phyloP scores from a whole-genome alignment of 768 basidiomycete genomes.

The Pleurotus eryngii region DNA sequence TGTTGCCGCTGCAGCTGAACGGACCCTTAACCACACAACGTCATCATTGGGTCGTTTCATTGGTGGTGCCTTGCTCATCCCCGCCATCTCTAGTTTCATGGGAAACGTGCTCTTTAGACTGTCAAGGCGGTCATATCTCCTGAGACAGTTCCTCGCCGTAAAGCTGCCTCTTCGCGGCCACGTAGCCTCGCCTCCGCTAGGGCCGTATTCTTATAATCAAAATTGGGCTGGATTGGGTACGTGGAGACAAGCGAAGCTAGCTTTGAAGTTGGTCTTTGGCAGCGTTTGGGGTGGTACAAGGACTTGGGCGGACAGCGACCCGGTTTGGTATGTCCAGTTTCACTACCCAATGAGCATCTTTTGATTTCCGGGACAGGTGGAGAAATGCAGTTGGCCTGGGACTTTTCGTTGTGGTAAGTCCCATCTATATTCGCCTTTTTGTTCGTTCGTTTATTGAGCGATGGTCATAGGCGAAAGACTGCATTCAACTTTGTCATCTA shows the following conservation, averaged over 20 bases:
- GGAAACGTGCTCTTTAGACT: conserved; percentile 55
- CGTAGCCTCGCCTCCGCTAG: conserved; percentile 12
- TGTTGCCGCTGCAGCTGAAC: conserved; percentile 51
- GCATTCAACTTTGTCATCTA: conserved; percentile 61
- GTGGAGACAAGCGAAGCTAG: conserved; percentile 24
- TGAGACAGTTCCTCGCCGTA: conserved; percentile 38
- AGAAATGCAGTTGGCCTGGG: conserved; percentile 68
- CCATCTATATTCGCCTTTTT: not conserved
- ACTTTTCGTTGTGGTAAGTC: conserved; percentile 58
- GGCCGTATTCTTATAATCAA: conserved; percentile 13
- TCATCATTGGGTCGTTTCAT: conserved; percentile 63
- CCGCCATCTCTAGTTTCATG: conserved; percentile 64
- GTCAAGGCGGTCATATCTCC: conserved; percentile 40
- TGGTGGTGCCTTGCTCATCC: conserved; percentile 67
- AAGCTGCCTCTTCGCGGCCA: conserved; percentile 19
- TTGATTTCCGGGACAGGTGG: conserved; percentile 35
- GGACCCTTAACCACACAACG: conserved; percentile 54
- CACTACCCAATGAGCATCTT: not conserved
- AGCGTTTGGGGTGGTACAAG: conserved; percentile 54
- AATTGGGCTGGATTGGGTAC: conserved; percentile 19
- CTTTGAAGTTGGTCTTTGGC: conserved; percentile 36
- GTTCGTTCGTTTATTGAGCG: not conserved
- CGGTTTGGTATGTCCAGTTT: conserved; percentile 54
- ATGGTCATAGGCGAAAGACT: conserved; percentile 56
- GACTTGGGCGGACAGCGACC: conserved; percentile 66